A percentile compares a stretch with the other conserved stretches of the same genome.
phyloP scores from a whole-genome alignment of 2,329 filamentous ascomycete species.

The Pseudogymnoascus sp. region DNA sequence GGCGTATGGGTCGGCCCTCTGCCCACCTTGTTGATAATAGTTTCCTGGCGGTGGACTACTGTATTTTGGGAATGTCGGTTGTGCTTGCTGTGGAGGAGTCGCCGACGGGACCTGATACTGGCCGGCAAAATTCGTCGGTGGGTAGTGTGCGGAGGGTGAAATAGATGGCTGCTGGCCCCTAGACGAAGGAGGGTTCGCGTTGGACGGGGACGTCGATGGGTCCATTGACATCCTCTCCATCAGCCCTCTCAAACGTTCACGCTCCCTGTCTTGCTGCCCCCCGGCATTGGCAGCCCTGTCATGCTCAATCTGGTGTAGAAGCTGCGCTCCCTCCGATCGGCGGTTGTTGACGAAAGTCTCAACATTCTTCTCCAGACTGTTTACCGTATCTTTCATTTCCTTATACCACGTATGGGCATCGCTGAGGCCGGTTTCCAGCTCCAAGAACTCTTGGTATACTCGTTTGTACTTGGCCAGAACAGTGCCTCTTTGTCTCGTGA shows the following conservation, averaged over 20 bases:
- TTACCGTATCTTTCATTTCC: conserved; percentile 92
- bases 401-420: conserved; percentile 89
- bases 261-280: conserved; percentile 62
- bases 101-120: conserved; percentile 55
- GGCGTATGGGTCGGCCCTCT: conserved; percentile 39
- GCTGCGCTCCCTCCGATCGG: conserved; percentile 79
- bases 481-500: conserved; percentile 72
- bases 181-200: conserved; percentile 33
- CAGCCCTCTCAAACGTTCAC: conserved; percentile 74
- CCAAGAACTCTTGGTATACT: conserved; percentile 86
- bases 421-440: conserved; percentile 76
- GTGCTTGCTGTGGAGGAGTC: conserved; percentile 39
- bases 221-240: conserved; percentile 97
- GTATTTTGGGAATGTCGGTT: conserved; percentile 38
- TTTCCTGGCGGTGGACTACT: conserved; percentile 33
- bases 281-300: conserved; percentile 25
- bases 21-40: conserved; percentile 26
- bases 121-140: conserved; percentile 45
- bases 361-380: conserved; percentile 89
- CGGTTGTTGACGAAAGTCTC: conserved; percentile 96
- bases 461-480: conserved; percentile 86
- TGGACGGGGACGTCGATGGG: conserved; percentile 38
- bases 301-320: conserved; percentile 68
- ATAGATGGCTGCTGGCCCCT: conserved; percentile 27
- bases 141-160: conserved; percentile 40